Conservation (phyloP, 2,329 filamentous ascomycete species). For the Alternaria sp. region DNA sequence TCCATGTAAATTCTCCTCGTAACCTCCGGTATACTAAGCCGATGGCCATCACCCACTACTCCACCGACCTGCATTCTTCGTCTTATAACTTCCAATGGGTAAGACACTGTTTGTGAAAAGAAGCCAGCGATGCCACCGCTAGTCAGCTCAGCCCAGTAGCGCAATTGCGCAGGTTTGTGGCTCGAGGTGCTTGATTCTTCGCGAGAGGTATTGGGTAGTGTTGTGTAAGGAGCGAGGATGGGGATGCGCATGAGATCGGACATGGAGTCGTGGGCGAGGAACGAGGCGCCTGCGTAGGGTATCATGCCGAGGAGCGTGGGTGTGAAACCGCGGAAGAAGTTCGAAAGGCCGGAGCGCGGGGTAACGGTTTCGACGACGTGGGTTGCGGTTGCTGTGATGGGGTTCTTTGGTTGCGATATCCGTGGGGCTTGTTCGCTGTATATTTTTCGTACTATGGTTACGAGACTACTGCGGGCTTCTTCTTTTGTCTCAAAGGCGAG, state of each 20-base stretch:
- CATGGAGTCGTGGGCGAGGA: slow-evolving; percentile 91
- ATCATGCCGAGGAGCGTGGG: slow-evolving; percentile 94
- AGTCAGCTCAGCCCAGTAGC: slow-evolving; percentile 84
- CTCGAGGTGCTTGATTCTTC: slow-evolving; percentile 50
- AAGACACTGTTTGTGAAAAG: slow-evolving; percentile 89
- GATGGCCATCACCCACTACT: slow-evolving; percentile 87
- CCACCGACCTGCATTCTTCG: slow-evolving; percentile 96
- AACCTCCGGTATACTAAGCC: slow-evolving; percentile 81
- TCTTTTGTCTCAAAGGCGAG: slow-evolving; percentile 92
- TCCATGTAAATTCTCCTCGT: slow-evolving; percentile 77
- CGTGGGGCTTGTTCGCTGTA: slow-evolving; percentile 74
- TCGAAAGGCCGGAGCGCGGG: slow-evolving; percentile 75
- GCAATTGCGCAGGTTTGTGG: slow-evolving; percentile 73
- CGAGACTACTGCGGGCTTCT: slow-evolving; percentile 73
- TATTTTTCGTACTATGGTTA: slow-evolving; percentile 83
- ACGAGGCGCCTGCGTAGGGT: slow-evolving; percentile 94
- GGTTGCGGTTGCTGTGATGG: slow-evolving; percentile 53
- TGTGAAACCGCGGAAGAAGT: slow-evolving; percentile 95
- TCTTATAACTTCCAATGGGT: slow-evolving; percentile 91
- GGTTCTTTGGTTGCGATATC: slow-evolving; percentile 32
- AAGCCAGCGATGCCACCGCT: slow-evolving; percentile 88
- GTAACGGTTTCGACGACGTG: slow-evolving; percentile 62
- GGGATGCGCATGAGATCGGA: slow-evolving; percentile 83
- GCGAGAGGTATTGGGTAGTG: slow-evolving; percentile 67
- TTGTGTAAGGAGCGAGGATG: slow-evolving; percentile 75